Base-by-base conservation (phyloP, 768 basidiomycete species). In the Nidularia sp. region DNA sequence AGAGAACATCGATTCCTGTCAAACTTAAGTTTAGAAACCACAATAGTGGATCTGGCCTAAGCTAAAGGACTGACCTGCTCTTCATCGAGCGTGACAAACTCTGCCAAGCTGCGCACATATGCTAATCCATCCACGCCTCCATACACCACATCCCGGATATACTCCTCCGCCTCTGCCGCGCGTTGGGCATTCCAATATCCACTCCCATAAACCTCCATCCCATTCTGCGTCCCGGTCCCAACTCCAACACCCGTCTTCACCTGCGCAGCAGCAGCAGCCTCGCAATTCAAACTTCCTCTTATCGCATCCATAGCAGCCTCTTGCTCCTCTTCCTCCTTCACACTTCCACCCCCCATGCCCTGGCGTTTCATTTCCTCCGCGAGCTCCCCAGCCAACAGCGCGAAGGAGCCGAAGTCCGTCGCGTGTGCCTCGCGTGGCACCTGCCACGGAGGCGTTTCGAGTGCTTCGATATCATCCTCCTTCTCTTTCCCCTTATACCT, bases 61-160 rank as follows among this genome's bases (percentile, higher is more conserved):
- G 9, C 44, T 8, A 45, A 45, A 45, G 18, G 22, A 45, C 8
- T 9, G 22, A 70, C 69, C 61, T 62, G 61, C 31, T 56, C 47
- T 33, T 51, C 60, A 48, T 50, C 49, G 45, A 64, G 62, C 4
- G 70, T 62, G 33, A 85, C 73, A 56, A 91, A 92, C 65, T 88
- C 85, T 25, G 88, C 88, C 50, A 92, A 59, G 62, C 90, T 91
- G 54, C 85, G 74, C 49, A 85, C 77, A 63, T 91, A 91, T 4
- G 89, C 89, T 29, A 83, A 66, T 1, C 90, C 89, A 51, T 89
- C 87, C 0, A 82, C 74, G 45, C 90, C 88, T 0, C 90, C 89
- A 61, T 90, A 91, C 0, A 91, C 88, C n/a, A 89, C 62, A 61
- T 90, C 86, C 15, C 78, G 68, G 13, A 91, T 45, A 58, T 85